These are phyloP conservation scores for Erythrophleum ivorense DNA, from an alignment of 331 rosid species.

Conservation along the genomic window DNA sequence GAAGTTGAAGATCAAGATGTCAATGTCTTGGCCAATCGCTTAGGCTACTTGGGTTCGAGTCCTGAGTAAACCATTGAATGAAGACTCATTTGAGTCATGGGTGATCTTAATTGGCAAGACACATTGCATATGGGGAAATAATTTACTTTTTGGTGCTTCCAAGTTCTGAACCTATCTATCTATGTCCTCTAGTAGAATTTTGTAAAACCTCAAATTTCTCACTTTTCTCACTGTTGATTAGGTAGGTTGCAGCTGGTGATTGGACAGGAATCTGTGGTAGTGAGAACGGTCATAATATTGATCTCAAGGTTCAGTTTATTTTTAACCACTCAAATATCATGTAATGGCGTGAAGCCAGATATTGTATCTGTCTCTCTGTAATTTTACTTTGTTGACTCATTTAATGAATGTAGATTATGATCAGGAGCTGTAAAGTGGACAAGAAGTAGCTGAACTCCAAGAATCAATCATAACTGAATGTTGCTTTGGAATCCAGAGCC, in stretches of 20 bases:
- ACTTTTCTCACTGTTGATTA: conserved; percentile 52
- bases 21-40: conserved; percentile 53
- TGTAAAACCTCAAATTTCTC: conserved; percentile 30
- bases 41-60: conserved; percentile 62
- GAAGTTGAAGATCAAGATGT: conserved; percentile 58
- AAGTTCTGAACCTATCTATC: conserved; percentile 49
- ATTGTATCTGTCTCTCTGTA: conserved; percentile 38
- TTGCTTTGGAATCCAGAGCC: conserved; percentile 47
- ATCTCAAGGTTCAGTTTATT: conserved; percentile 47
- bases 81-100: conserved; percentile 32
- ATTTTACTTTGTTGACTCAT: conserved; percentile 32
- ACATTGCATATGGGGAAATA: conserved; percentile 44
- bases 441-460: conserved; percentile 51
- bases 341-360: conserved; percentile 41
- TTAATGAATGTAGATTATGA: conserved; percentile 57
- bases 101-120: conserved; percentile 43
- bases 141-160: conserved; percentile 44
- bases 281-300: conserved; percentile 31
- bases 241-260: conserved; percentile 68
- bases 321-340: conserved; percentile 28
- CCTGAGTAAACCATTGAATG: conserved; percentile 47
- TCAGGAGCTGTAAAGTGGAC: conserved; percentile 62
- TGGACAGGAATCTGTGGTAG: conserved; percentile 52
- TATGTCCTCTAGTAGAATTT: conserved; percentile 42
- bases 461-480: conserved; percentile 54